phyloP scores from a whole-genome alignment of 2,329 filamentous ascomycete species.

The Fusarium circinatum region DNA sequence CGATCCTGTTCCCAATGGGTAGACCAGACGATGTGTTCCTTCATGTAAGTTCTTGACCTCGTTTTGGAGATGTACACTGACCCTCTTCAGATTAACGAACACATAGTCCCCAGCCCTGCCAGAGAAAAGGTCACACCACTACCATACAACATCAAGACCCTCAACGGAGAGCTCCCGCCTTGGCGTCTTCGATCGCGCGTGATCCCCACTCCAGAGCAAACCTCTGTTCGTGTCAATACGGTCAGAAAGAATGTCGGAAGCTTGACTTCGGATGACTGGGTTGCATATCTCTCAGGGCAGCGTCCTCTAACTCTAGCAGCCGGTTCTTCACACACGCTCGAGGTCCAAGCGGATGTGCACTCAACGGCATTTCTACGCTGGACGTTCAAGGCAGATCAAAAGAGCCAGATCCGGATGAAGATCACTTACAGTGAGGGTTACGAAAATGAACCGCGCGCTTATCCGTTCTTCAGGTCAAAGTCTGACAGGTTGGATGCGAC shows the following conservation, averaged over 20 bases:
- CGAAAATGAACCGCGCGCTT: neutral
- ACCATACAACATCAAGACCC: neutral
- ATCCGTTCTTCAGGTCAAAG: neutral
- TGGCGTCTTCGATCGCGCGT: neutral
- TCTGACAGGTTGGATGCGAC: neutral
- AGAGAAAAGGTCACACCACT: neutral
- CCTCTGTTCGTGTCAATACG: rapidly evolving
- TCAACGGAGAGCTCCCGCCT: neutral
- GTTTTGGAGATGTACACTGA: rapidly evolving
- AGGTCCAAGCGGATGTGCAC: neutral
- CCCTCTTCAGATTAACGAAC: neutral
- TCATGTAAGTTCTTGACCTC: neutral
- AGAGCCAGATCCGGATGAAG: neutral
- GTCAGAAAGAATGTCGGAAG: neutral
- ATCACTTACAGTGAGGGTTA: neutral
- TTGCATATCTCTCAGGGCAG: rapidly evolving
- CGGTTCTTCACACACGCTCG: neutral
- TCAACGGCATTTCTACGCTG: neutral
- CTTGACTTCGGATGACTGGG: neutral
- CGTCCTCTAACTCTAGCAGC: neutral
- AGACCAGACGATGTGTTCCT: neutral
- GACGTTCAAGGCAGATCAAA: neutral
- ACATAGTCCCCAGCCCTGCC: neutral
- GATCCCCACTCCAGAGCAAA: neutral
- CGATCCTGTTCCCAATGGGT: neutral